Base-by-base conservation (phyloP, 352 stramenopile genomes). In the Globisporangium sylvaticum region DNA sequence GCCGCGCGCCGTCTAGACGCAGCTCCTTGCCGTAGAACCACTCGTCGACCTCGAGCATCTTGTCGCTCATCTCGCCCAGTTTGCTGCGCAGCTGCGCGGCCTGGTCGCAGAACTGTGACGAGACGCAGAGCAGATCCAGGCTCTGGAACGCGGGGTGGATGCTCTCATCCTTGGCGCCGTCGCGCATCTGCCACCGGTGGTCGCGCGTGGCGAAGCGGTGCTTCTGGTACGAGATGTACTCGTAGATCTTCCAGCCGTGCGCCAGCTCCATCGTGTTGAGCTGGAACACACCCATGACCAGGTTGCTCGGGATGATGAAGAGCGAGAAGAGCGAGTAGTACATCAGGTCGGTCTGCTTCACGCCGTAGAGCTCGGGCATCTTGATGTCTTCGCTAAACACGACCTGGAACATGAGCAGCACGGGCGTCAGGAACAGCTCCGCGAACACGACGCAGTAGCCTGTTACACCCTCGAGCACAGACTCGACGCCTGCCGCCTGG, bases 231-330 rank as follows among this genome's bases (percentile, higher is more conserved):
- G 90, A 91, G 6, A 98, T 81, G 76, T 98, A 99, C 77, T 99
- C 97, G 79, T 98, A 98, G 10, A 99, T 84, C 72, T 97, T 97
- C 95, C 96, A 99, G 8, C 96, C 97, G 65, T 98, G 93, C 9
- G 97, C 83, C 14, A 99, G 88, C 69, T 99, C 97, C 64, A 98
- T 90, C 29, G 92, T 97, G 73, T 98, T 98, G 3, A 98, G 84
- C 67, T 99, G 81, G 58, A 99, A 97, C 3, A 96, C 85, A 67
- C 98, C 96, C 64, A 98, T 87, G 54, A 97, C 69, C 31, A 98
- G 80, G 63, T 92, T 95, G 73, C 94, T 98, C 25, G 95, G 92
- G 68, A 99, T 98, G 69, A 98, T 98, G 62, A 98, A 97, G 25
- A 98, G 67, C 7, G 90, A 82, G 77, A 98, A 99, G 42, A 98